These are phyloP conservation scores for Suhomyces pyralidae DNA, from an alignment of 805 yeast species.

Conservation along the genomic window DNA sequence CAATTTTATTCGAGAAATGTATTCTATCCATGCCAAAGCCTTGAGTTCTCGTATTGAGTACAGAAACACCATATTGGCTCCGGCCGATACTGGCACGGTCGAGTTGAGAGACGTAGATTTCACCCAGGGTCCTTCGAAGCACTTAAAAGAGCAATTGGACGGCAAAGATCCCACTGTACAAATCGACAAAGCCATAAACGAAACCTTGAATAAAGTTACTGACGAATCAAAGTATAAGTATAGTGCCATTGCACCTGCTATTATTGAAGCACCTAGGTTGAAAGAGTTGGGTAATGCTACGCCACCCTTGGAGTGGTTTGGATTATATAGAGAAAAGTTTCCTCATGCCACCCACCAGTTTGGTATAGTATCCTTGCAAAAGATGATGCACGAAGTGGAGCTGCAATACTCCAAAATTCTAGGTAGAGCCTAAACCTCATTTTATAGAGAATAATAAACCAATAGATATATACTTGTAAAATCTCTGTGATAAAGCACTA, in stretches of 20 bases:
- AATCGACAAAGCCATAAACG: conserved; percentile 37
- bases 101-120: conserved; percentile 29
- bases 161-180: conserved; percentile 20
- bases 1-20: conserved; percentile 88
- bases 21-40: conserved; percentile 79
- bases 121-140: conserved; percentile 8
- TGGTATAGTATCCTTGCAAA: conserved; percentile 70
- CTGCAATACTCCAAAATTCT: conserved; percentile 47
- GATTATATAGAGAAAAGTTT: conserved; percentile 79
- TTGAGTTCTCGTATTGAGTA: conserved; percentile 54
- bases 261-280: conserved; percentile 84
- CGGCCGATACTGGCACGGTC: not conserved
- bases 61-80: conserved; percentile 23
- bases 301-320: conserved; percentile 98
- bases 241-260: conserved; percentile 67
- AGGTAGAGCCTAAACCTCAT: conserved; percentile 34
- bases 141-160: conserved; percentile 13
- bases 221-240: conserved; percentile 48
- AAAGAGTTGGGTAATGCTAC: conserved; percentile 95
- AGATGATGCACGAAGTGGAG: conserved; percentile 68
- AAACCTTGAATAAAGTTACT: conserved; percentile 37
- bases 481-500: too few species aligned
- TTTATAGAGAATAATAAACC: not conserved
- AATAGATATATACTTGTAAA: too few species aligned
- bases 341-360: conserved; percentile 86